Evolutionary conservation across 1,284 basidiomycete species (phyloP), one percentile per base, ranked within the genome.

Genomic region (Trichosporon faecale): DNA sequence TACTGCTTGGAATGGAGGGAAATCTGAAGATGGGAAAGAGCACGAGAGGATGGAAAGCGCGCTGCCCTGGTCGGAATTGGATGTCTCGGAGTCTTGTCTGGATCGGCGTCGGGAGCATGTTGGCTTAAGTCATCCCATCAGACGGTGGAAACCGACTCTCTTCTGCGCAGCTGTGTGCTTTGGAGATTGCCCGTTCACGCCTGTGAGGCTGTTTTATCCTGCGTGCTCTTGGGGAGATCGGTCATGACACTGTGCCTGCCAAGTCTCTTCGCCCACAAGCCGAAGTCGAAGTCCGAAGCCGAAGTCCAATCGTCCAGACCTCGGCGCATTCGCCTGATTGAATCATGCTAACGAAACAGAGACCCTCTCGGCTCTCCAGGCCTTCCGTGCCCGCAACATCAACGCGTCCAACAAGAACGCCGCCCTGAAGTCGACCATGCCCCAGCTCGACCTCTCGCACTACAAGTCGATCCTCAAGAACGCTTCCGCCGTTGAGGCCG

Each of bases 391-490:
- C 85, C 93, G 97, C 74, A 89, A 95, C 85, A 87, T 88, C 76
- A 93, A 96, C 70, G 95, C 97, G 70, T 89, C 92, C 81, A 91
- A 92, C 79, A 86, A 91, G 74, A 86, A 91, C 72, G 86, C 86
- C 68, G 88, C 89, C 77, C 89, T 92, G 77, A 86, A 89, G 78
- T 85, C 88, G 68, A 91, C 92, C 44, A 88, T 93, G 75, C 82
- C 82, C 65, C 76, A 83, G 72, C 77, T 88, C 77, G 95, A 99
- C 87, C 87, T 99, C 79, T 86, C 90, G 35, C 90, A 95, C 86
- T 99, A 99, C 88, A 92, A 93, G 79, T 88, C 89, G 35, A 85
- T 94, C 37, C 86, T 99, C 76, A 95, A 95, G 89, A 98, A 99
- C 87, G 90, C 92, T 84, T 90, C 90, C 66, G 89, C 98, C 75